Percentiles rank a stretch among this genome's conserved stretches.
Evolutionary conservation across 73 alveolate species (phyloP).

Genomic region (Paramecium tetraurelia): DNA sequence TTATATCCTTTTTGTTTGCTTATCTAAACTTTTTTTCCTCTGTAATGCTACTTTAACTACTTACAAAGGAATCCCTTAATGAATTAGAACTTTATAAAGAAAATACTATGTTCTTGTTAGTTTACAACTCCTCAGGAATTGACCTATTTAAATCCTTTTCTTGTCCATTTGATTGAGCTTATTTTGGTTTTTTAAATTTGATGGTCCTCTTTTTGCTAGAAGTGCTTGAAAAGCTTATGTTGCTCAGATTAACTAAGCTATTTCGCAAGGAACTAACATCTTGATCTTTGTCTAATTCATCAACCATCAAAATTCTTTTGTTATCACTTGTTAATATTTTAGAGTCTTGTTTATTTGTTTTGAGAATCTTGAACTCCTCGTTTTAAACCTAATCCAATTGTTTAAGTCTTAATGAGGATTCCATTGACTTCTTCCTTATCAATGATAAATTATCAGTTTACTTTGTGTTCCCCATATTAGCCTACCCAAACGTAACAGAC

Average conservation of each 20-base stretch:
- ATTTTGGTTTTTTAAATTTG: neutral
- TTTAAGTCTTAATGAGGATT: constrained; percentile 22
- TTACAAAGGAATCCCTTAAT: constrained; percentile 3
- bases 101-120: neutral
- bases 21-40: constrained; percentile 31
- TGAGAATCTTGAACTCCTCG: neutral
- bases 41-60: neutral
- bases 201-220: neutral
- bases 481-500: constrained; percentile 4
- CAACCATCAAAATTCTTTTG: constrained; percentile 9
- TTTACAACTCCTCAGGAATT: neutral
- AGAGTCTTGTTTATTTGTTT: neutral
- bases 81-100: neutral
- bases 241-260: constrained; percentile 28
- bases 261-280: neutral
- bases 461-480: neutral
- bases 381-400: neutral
- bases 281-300: neutral
- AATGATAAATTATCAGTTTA: neutral
- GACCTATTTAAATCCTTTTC: neutral
- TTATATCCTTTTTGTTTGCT: neutral
- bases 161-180: neutral
- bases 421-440: constrained; percentile 13
- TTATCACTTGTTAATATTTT: constrained; percentile 21
- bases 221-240: neutral